A percentile compares a stretch with the other conserved stretches of the same genome.
These are phyloP conservation scores for Porcisia hertigi DNA, from an alignment of 208 protist genomes.

Conservation along the genomic window DNA sequence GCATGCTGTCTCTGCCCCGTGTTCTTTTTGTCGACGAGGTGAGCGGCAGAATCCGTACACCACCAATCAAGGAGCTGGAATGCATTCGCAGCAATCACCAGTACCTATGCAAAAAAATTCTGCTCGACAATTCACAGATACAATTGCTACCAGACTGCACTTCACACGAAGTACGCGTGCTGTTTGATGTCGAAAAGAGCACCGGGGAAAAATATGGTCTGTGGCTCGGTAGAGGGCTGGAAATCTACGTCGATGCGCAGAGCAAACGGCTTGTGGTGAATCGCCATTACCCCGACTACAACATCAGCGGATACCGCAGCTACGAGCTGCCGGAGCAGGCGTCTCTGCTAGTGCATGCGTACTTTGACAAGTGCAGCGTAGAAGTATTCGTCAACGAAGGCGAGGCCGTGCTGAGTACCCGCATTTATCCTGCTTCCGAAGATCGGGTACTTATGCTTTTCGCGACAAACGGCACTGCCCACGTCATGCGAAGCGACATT, in stretches of 20 bases:
- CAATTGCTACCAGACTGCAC: conserved; percentile 39
- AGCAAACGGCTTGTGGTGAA: conserved; percentile 44
- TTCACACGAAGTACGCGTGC: conserved; percentile 41
- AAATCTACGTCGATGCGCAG: conserved; percentile 54
- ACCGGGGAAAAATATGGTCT: conserved; percentile 64
- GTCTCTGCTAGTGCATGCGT: conserved; percentile 40
- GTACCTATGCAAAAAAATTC: conserved; percentile 27
- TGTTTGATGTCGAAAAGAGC: conserved; percentile 39
- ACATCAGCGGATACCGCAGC: conserved; percentile 58
- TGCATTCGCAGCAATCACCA: conserved; percentile 37
- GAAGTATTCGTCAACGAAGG: conserved; percentile 71
- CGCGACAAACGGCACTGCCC: conserved; percentile 41
- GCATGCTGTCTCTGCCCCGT: conserved; percentile 49
- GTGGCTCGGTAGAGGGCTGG: conserved; percentile 50
- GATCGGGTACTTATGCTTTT: conserved; percentile 45
- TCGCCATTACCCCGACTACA: conserved; percentile 54
- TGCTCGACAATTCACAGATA: conserved; percentile 38
- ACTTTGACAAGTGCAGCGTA: conserved; percentile 55
- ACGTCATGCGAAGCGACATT: conserved; percentile 39
- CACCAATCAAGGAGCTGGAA: conserved; percentile 44
- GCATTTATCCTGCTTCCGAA: conserved; percentile 44
- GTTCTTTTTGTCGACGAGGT: conserved; percentile 40
- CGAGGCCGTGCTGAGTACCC: conserved; percentile 39
- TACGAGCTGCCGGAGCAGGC: conserved; percentile 35
- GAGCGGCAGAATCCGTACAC: conserved; percentile 33